Evolutionary conservation across 2,329 filamentous ascomycete genomes (phyloP), one percentile per base, ranked within the genome.

Genomic region (Pyrenophora graminea): DNA sequence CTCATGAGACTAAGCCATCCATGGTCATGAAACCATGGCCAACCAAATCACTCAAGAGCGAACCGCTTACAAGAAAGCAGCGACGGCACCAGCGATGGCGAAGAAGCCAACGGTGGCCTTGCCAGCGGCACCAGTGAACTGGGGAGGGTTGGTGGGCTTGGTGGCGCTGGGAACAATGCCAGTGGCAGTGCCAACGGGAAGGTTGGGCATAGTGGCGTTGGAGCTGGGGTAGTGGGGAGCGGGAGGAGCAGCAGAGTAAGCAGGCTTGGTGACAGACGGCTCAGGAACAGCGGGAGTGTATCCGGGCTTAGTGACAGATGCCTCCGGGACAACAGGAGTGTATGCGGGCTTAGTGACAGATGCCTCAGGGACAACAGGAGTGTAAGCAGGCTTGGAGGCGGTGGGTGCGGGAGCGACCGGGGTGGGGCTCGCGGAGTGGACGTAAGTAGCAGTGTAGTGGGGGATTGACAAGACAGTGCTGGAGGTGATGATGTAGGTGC

Each of bases 121-220:
- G 67, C 74, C 73, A 64, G 79, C 80, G 64, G 77, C 81, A 48
- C 79, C 81, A 52, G 79, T 81, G 78, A 77, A 81, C 60, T 67
- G 57, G 46, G 58, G 66, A 18, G 53, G 23, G 23, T 5, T 55
- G 37, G 50, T 5, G 39, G 63, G 53, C 60, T 64, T 63, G 67
- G 63, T 56, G 66, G 62, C 48, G 67, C 64, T 54, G 66, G 68
- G 58, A 60, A 59, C 30, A 61, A 44, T 47, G 39, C 62, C 61
- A 40, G 58, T 65, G 36, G 54, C 61, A 52, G 66, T 63, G 33
- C 66, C 67, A 31, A 49, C 51, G 49, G 59, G 51, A 33, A 61
- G 62, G 56, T 59, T 59, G 36, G 57, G 58, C 15, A 53, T 47
- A 42, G 48, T 38, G 42, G 34, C 49, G 49, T 52, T 52, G 39